Base-by-base conservation (phyloP, 345 rosid species). In the Erucastrum elatum region DNA sequence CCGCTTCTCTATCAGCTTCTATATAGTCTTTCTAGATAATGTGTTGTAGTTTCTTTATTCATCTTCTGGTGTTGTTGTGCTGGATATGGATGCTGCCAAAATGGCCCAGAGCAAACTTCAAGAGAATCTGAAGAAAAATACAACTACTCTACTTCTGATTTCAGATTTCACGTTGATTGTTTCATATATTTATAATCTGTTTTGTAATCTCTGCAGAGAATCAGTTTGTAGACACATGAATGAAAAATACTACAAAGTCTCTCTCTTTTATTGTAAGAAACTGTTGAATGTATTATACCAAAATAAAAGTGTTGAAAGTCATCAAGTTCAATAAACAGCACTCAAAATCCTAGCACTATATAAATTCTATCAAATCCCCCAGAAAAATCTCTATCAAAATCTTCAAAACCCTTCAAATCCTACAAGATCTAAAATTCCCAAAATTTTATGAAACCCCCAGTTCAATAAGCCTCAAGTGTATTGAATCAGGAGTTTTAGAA, bases 31-130 rank as follows among this genome's bases (percentile, higher is more conserved):
- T 21, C 21, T 21, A 21, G 21, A 21, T 21, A 21, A 21, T 21
- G 21, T 21, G 21, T 21, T 63, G 10, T 9, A 13, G 4, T 26
- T 58, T 12, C 1, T 10, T 4, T 21, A 3, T 1, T 39, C 55
- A 70, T 65, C 11, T 63, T 51, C 6, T 9, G 58, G 39, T 58
- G 77, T 67, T 11, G 26, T 11, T 78, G 59, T 51, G 81, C 86
- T 89, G 97, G 97, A 94, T 59, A 34, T 86, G 41, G 84, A 90
- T 65, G 88, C 77, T 27, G 97, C 97, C n/a, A 87, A 83, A 86
- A 74, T 89, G 85, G 97, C 98, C 49, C 88, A 92, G 78, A 88
- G 76, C 89, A 94, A 94, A 88, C 88, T 94, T 82, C 90, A 86
- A 5, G 97, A 94, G 41, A 92, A 92, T 49, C 12, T 82, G 37